Percentiles rank a stretch among this genome's conserved stretches.
Conservation (phyloP, 1,139 yeast genomes). For the Taphrina pruni region DNA sequence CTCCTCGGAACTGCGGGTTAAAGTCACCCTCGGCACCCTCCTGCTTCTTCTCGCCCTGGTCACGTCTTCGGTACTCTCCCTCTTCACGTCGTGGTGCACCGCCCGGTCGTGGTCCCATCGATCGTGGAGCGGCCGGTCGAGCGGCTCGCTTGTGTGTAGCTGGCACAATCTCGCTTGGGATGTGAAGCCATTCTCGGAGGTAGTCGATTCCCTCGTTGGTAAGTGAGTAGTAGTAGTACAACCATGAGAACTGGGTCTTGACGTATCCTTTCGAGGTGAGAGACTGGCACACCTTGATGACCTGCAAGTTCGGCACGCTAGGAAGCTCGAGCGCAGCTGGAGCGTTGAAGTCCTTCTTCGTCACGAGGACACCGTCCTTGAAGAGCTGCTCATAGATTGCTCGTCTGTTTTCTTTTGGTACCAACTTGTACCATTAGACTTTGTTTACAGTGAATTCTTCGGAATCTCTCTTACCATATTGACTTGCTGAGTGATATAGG, state of each 20-base stretch:
- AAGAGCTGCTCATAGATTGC: slow-evolving; percentile 43
- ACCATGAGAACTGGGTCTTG: slow-evolving; percentile 99
- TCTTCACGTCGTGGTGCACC: slow-evolving; percentile 40
- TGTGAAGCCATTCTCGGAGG: slow-evolving; percentile 97
- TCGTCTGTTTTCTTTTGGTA: slow-evolving; percentile 44
- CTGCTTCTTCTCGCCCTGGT: slow-evolving; percentile 42
- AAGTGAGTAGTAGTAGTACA: slow-evolving; percentile 99
- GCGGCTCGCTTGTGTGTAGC: slow-evolving; percentile 95
- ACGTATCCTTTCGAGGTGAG: slow-evolving; percentile 98
- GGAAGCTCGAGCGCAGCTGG: slow-evolving; percentile 85
- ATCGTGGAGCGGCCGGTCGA: slow-evolving; percentile 48
- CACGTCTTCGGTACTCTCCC: slow-evolving; percentile 44
- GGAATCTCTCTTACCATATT: slow-evolving; percentile 6
- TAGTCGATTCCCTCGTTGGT: slow-evolving; percentile 99
- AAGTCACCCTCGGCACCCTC: slow-evolving; percentile 45
- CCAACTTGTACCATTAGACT: slow-evolving; percentile 23
- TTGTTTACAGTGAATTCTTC: no score
- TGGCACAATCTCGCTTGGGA: slow-evolving; percentile 98
- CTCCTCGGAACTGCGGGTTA: slow-evolving; percentile 44
- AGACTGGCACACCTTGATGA: slow-evolving; percentile 99
- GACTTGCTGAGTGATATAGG: slow-evolving; percentile 17
- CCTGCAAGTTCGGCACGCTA: slow-evolving; percentile 71
- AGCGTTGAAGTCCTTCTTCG: slow-evolving; percentile 76
- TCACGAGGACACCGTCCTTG: slow-evolving; percentile 44
- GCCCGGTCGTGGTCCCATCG: slow-evolving; percentile 40